Evolutionary conservation across 1,139 yeast genomes (phyloP).

Genomic region (Candida frijolesensis): DNA sequence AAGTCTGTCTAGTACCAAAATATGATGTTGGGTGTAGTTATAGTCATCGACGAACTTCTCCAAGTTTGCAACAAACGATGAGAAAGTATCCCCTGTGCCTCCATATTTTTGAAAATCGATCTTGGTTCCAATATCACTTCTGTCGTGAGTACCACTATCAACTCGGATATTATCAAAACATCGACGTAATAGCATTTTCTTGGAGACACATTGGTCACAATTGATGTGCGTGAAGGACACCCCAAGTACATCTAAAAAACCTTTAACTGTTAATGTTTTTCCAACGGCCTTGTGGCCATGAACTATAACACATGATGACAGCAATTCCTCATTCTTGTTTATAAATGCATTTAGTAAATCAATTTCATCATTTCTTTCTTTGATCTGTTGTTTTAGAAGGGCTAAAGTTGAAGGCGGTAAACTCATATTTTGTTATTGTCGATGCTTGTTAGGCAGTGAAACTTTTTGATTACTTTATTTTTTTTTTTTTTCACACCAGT

Average conservation of each 20-base stretch:
- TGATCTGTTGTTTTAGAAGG: slow-evolving; percentile 11
- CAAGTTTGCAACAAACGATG: slow-evolving; percentile 45
- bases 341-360: slow-evolving; percentile 29
- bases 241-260: slow-evolving; percentile 26
- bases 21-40: slow-evolving; percentile 40
- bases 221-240: slow-evolving; percentile 29
- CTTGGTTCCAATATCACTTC: slow-evolving; percentile 15
- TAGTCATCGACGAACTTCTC: slow-evolving; percentile 37
- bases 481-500: not conserved
- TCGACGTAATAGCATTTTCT: slow-evolving; percentile 38
- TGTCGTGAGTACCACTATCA: slow-evolving; percentile 30
- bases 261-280: slow-evolving; percentile 34
- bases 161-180: slow-evolving; percentile 32
- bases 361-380: slow-evolving; percentile 25
- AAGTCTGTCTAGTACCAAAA: slow-evolving; percentile 59
- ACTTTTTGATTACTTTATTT: not conserved
- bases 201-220: slow-evolving; percentile 46
- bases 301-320: slow-evolving; percentile 34
- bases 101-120: slow-evolving; percentile 21
- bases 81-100: slow-evolving; percentile 45
- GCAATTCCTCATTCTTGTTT: slow-evolving; percentile 21
- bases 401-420: slow-evolving; percentile 9
- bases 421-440: slow-evolving; percentile 12
- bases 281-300: slow-evolving; percentile 48
- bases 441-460: not conserved